Evolutionary conservation across 1,284 basidiomycete species (phyloP), one percentile per base, ranked within the genome.

Genomic region (Cryptococcus hybrid): DNA sequence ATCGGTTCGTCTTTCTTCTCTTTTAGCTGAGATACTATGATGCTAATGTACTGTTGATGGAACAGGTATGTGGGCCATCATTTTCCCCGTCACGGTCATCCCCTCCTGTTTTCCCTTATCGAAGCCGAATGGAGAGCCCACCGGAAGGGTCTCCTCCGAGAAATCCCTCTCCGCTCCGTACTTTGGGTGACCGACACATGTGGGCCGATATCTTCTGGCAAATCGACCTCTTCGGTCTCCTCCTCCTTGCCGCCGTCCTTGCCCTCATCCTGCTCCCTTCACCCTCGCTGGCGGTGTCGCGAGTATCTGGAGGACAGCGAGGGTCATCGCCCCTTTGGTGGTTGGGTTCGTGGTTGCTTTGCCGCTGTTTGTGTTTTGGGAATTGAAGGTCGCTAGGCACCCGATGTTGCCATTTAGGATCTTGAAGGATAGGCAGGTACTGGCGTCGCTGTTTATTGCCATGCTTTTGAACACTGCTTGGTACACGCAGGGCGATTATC

Each of bases 21-120:
- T 11, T 42, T 15, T 45, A 15, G 30, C 47, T 55, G 7, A 7
- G 38, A 8, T 6, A 34, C 30, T 24, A 15, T 8, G 39, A 12
- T 24, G 18, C 38, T 45, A 8, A 47, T 54, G 5, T 18, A 35
- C 7, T 30, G 30, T 3, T 30, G 30, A 30, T 30, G 30, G 30
- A 18, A 54, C 35, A 63, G 65, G 63, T 39, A 78, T 79, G 74
- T 80, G 73, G 71, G 76, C 71, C 5, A 79, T 80, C 63, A 78
- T 80, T 59, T 77, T 77, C 66, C 75, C 78, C 9, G 68, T 74
- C 40, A 64, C 67, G 53, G 51, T 68, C 13, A 44, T 79, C 18
- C 75, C 4, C 67, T 80, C 15, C 60, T 77, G 56, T 47, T 57
- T 46, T 64, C 70, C 2, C 64, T 80, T 47, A 49, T 70, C n/a